Conservation (phyloP, 2,329 filamentous ascomycete species). For the Hansfordia pulvinata region DNA sequence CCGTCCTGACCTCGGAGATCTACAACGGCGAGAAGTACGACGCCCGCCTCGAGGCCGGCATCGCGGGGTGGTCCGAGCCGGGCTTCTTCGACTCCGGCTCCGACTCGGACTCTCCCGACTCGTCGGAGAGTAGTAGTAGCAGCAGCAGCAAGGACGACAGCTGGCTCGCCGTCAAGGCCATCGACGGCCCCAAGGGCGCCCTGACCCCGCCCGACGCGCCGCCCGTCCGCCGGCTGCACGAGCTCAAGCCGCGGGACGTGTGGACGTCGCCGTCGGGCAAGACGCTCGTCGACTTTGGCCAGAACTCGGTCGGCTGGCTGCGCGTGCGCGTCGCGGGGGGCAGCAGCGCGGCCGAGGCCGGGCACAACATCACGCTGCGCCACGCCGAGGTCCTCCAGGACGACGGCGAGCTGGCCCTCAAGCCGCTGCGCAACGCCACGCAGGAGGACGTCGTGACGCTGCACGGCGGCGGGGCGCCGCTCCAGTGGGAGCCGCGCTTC, state of each 20-base stretch:
- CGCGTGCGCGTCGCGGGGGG: slow-evolving; percentile 16
- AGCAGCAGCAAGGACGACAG: not conserved
- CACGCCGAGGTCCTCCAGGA: slow-evolving; percentile 43
- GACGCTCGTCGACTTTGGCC: slow-evolving; percentile 34
- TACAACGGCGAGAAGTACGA: slow-evolving; percentile 19
- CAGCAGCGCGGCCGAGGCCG: too few species aligned
- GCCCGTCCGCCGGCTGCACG: slow-evolving; percentile 15
- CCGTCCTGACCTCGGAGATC: slow-evolving; percentile 10
- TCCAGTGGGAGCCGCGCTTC: slow-evolving; percentile 29
- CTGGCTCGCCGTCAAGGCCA: slow-evolving; percentile 6
- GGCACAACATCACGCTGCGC: slow-evolving; percentile 26
- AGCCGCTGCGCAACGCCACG: slow-evolving; percentile 10
- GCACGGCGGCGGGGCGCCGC: too few species aligned
- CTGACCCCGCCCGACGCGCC: slow-evolving; percentile 18
- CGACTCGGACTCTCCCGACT: too few species aligned
- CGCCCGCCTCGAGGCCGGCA: slow-evolving; percentile 11
- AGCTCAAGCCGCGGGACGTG: slow-evolving; percentile 11
- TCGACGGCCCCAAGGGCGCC: too few species aligned
- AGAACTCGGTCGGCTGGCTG: slow-evolving; percentile 31
- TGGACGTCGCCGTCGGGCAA: slow-evolving; percentile 24
- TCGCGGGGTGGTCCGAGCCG: slow-evolving; percentile 6
- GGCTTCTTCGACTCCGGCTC: too few species aligned
- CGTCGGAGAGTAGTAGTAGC: too few species aligned
- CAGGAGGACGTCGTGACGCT: not conserved
- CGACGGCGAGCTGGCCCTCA: slow-evolving; percentile 24